A percentile compares a stretch with the other conserved stretches of the same genome.
Conservation (phyloP, 2,329 filamentous ascomycete species). For the Stemphylium vesicarium region DNA sequence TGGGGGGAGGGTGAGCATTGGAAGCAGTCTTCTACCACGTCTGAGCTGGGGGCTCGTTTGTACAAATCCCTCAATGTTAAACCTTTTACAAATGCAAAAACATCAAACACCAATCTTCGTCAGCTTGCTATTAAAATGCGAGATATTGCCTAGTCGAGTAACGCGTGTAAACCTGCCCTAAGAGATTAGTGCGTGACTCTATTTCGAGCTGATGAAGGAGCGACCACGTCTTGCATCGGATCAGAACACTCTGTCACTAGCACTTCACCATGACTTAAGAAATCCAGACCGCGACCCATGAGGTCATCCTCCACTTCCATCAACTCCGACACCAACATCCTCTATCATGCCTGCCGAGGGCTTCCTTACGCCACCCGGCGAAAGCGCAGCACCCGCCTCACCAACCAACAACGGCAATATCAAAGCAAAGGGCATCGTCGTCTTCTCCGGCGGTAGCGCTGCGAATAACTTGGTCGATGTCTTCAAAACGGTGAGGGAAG, state of each 20-base stretch:
- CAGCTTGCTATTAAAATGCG: slow-evolving; percentile 23
- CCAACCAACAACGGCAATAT: slow-evolving; percentile 30
- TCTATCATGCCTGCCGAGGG: slow-evolving; percentile 30
- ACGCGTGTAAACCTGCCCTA: slow-evolving; percentile 17
- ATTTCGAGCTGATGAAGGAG: slow-evolving; percentile 21
- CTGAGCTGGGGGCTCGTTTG: slow-evolving; percentile 42
- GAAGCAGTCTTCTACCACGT: slow-evolving; percentile 32
- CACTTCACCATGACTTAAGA: slow-evolving; percentile 25
- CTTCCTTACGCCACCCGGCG: slow-evolving; percentile 21
- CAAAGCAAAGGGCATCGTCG: slow-evolving; percentile 67
- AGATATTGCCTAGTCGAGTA: slow-evolving; percentile 35
- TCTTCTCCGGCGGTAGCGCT: slow-evolving; percentile 93
- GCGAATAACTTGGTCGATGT: slow-evolving; percentile 93
- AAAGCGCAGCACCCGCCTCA: slow-evolving; percentile 20
- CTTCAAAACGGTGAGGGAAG: slow-evolving; percentile 68
- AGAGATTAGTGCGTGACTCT: slow-evolving; percentile 38
- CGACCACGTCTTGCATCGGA: slow-evolving; percentile 12
- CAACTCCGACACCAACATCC: background rate
- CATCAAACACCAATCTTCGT: background rate
- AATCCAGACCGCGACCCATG: slow-evolving; percentile 14
- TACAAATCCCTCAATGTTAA: slow-evolving; percentile 36
- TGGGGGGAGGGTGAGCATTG: slow-evolving; percentile 13
- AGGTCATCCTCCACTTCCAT: slow-evolving; percentile 15
- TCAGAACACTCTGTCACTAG: slow-evolving; percentile 29
- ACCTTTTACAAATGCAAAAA: slow-evolving; percentile 17